Base-by-base conservation (phyloP, 345 rosid species). In the Cardamine occulta region DNA sequence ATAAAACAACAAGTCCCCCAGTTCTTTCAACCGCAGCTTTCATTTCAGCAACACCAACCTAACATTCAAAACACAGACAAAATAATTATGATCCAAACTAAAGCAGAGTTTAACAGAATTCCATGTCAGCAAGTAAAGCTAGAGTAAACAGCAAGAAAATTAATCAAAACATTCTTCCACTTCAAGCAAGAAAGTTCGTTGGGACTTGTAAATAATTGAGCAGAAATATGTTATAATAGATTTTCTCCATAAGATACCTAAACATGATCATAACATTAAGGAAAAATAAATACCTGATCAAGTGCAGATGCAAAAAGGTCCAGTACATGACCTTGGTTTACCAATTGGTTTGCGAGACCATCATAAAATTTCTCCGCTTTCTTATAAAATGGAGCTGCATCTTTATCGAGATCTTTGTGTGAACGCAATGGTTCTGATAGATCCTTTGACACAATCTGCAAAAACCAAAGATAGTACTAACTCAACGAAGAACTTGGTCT, bases 11-110 rank as follows among this genome's bases (percentile, higher is more conserved):
- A 74, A 93, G 93, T 24, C 99, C 99, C 74, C 99, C 97, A 52
- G 96, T 91, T 85, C 92, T 88, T 81, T 96, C 99, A 66, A 96
- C 96, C 6, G 89, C 88, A 76, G 92, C 91, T 87, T 96, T 96
- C 97, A 96, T 93, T 87, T 96, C 99, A 31, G 99, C 97, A 68
- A 96, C 89, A 77, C 99, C 99, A 67, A 96, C 97, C 99, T 96
- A 79, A 42, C 47, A 73, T 53, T 31, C 17, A 19, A 23, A 9
- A 17, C 47, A 59, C 47, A 72, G 4, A 47, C 23, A 4, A 53
- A 9, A 48, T 4, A 17, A 48, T 29, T 9, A 70, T 26, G 23
- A 31, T 54, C 17, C 21, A 58, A 24, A 10, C n/a, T 31, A 49
- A 19, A 48, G 48, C 45, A 37, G 45, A 39, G 10, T 49, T 37